phyloP scores from a whole-genome alignment of 1,284 basidiomycete species.

The Malassezia nana region DNA sequence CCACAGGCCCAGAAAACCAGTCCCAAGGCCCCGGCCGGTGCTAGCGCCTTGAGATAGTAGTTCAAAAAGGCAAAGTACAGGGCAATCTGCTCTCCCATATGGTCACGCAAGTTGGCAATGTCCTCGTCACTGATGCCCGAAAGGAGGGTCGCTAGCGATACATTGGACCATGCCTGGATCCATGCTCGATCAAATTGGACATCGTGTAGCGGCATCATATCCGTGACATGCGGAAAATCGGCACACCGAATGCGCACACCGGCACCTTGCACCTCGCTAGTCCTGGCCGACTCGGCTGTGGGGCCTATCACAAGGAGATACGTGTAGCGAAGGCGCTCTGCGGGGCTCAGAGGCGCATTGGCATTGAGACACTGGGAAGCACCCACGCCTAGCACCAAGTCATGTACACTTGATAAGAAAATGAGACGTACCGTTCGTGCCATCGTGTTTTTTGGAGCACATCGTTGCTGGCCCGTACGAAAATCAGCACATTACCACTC shows the following conservation, averaged over 20 bases:
- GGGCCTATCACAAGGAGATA: constrained; percentile 28
- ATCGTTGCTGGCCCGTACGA: constrained; percentile 26
- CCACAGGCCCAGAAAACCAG: constrained; percentile 31
- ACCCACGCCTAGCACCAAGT: constrained; percentile 39
- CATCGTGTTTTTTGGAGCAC: constrained; percentile 18
- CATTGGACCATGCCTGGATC: constrained; percentile 36
- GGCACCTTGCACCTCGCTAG: constrained; percentile 18
- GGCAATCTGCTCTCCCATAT: constrained; percentile 46
- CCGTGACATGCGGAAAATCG: constrained; percentile 38
- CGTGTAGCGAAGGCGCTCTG: constrained; percentile 30
- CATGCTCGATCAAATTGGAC: constrained; percentile 33
- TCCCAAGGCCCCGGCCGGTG: constrained; percentile 30
- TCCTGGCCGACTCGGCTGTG: neutral
- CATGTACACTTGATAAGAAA: constrained; percentile 9
- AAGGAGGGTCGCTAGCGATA: constrained; percentile 20
- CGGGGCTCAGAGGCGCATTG: constrained; percentile 14
- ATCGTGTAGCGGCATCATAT: constrained; percentile 44
- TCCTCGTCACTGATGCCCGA: constrained; percentile 29
- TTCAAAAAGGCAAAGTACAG: constrained; percentile 47
- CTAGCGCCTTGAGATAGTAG: constrained; percentile 38
- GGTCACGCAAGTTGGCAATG: constrained; percentile 37
- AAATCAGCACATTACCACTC: constrained; percentile 29
- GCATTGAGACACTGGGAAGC: constrained; percentile 2
- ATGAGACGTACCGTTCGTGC: constrained; percentile 19
- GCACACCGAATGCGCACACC: constrained; percentile 19